A percentile compares a stretch with the other conserved stretches of the same genome.
phyloP scores from a whole-genome alignment of 176 grass and related monocot genomes.

The Hordeum marinum region DNA sequence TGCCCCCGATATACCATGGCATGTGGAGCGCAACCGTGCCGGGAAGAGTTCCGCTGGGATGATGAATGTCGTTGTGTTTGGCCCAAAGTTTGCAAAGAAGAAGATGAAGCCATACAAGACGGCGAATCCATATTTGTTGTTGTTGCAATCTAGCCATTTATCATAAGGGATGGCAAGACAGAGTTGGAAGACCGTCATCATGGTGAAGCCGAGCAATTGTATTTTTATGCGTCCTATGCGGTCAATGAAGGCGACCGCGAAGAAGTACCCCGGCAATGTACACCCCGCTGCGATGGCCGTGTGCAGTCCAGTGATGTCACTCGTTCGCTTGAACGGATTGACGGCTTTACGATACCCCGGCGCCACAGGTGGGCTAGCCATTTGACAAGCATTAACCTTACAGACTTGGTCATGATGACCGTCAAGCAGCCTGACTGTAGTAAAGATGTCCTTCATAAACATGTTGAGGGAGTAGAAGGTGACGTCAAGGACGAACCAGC shows the following conservation, averaged over 20 bases:
- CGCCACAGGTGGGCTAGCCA: too few species aligned
- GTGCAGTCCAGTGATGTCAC: slow-evolving; percentile 16
- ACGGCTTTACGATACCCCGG: not conserved
- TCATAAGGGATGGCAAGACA: slow-evolving; percentile 53
- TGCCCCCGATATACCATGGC: slow-evolving; percentile 50
- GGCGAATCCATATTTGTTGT: slow-evolving; percentile 38
- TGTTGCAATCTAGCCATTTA: slow-evolving; percentile 23
- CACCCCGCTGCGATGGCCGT: slow-evolving; percentile 21
- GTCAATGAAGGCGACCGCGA: slow-evolving; percentile 54
- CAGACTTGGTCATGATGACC: not conserved
- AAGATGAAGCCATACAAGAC: slow-evolving; percentile 56
- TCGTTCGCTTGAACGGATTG: not conserved
- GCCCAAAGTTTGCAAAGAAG: slow-evolving; percentile 79
- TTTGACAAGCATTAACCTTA: too few species aligned
- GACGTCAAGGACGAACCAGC: slow-evolving; percentile 73
- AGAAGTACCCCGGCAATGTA: slow-evolving; percentile 55
- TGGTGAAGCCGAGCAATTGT: slow-evolving; percentile 43
- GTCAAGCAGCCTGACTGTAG: slow-evolving; percentile 2
- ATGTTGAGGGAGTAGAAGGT: slow-evolving; percentile 73
- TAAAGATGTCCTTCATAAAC: slow-evolving; percentile 72
- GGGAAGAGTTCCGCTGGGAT: slow-evolving; percentile 56
- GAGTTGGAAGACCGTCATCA: slow-evolving; percentile 61
- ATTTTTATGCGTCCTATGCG: slow-evolving; percentile 43
- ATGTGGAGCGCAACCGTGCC: slow-evolving; percentile 44
- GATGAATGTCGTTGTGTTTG: slow-evolving; percentile 65